Evolutionary conservation across 2,329 filamentous ascomycete genomes (phyloP).

Genomic region (Fusarium camptoceras): DNA sequence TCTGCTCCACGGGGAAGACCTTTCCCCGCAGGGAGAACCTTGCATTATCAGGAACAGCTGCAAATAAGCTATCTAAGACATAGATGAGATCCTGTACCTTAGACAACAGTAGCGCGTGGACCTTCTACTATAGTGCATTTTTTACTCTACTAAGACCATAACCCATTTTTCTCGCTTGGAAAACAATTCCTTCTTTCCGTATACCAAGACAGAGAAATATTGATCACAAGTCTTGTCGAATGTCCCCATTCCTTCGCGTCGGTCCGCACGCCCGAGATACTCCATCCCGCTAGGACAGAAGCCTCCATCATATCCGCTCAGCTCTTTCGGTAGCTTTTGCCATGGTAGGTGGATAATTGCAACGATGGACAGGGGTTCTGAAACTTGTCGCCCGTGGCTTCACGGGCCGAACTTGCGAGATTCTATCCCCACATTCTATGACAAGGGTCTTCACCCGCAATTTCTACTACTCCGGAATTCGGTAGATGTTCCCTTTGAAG

Average conservation of each 20-base stretch:
- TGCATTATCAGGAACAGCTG: not conserved
- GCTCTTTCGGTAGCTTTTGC: not conserved
- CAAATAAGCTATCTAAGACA: constrained; percentile 3
- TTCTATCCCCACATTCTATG: not conserved
- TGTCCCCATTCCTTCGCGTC: not conserved
- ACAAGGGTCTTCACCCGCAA: constrained; percentile 4
- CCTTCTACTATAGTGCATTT: not conserved
- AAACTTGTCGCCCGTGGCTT: constrained; percentile 13
- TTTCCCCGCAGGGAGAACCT: constrained; percentile 5
- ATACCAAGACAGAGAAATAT: not conserved
- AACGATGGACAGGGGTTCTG: constrained; percentile 7
- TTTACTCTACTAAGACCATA: not conserved
- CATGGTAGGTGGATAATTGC: constrained; percentile 29
- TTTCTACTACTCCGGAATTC: constrained; percentile 7
- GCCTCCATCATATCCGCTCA: not conserved
- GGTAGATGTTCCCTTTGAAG: constrained; percentile 11
- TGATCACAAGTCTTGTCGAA: not conserved
- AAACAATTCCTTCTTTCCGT: constrained; percentile 2
- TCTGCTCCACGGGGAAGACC: not conserved
- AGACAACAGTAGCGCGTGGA: not conserved
- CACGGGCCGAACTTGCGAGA: constrained; percentile 6
- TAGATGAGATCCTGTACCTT: constrained; percentile 2
- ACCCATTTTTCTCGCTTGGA: constrained; percentile 1
- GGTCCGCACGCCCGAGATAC: not conserved
- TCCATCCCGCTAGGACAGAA: constrained; percentile 5